Base-by-base conservation (phyloP, 176 grass and related monocot species). In the Aechmea fasciata region DNA sequence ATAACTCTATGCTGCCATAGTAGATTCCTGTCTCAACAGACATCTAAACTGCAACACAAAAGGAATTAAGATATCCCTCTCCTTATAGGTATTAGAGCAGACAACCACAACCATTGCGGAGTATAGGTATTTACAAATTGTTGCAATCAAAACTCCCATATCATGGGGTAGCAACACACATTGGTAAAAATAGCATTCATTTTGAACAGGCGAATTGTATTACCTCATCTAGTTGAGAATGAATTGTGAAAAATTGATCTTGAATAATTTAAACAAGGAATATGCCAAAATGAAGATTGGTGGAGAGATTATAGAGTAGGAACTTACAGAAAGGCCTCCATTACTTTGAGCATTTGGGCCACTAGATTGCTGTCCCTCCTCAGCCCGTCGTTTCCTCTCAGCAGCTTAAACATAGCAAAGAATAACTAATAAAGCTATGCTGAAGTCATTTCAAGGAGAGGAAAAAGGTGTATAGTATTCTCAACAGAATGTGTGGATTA, bases 281-380 rank as follows among this genome's bases (percentile, higher is more conserved):
- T 10, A 71, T 72, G 33, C 33, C 33, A 79, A 69, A 11, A 2
- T 24, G 51, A 52, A 50, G 51, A 47, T n/a, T 63, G 66, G 48
- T 55, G 69, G 62, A 71, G n/a, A 3, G 65, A 17, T 41, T 41
- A 7, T 3, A 80, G 1, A 41, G 66, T 65, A 76, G 14, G 63
- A 79, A 77, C 90, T 99, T 90, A 99, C 95, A 90, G 79, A 64
- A 57, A 71, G 23, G 3, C 67, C 76, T 75, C 84, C 95, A 75
- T 88, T 99, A 77, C 52, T 87, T 80, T 90, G 84, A 17, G 73
- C 67, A 85, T 1, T 66, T 50, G 82, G 17, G 50, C 72, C 74
- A 79, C 81, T 90, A 69, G 80, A 75, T 50, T 88, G 77, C 55
- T 93, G 86, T 55, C 77, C 41, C 70, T 99, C 95, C 74, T 94